These are phyloP conservation scores for Claviceps paspali DNA, from an alignment of 2,329 filamentous ascomycete genomes.

Conservation along the genomic window DNA sequence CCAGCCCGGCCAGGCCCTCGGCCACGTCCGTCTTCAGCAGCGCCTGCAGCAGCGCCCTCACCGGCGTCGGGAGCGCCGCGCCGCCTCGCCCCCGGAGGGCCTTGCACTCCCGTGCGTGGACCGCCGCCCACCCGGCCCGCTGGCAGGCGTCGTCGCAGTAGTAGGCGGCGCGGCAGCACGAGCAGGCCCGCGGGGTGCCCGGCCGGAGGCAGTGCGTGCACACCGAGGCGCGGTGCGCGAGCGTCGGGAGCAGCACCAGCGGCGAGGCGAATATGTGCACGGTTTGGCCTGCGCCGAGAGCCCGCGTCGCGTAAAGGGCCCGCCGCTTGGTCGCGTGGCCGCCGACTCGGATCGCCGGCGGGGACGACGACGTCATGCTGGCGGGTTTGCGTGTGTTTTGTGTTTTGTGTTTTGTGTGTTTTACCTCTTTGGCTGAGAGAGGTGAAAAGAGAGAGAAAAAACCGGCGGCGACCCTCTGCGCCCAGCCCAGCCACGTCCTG, in stretches of 20 bases:
- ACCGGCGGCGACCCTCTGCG: too few species aligned
- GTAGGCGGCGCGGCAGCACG: slow-evolving; percentile 33
- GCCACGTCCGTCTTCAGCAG: slow-evolving; percentile 24
- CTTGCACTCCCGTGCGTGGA: slow-evolving; percentile 41
- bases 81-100: slow-evolving; percentile 19
- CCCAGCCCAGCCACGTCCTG: too few species aligned
- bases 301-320: slow-evolving; percentile 26
- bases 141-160: slow-evolving; percentile 44
- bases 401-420: too few species aligned
- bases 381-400: neutral
- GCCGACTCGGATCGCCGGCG: neutral
- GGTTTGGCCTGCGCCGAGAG: slow-evolving; percentile 28
- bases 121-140: slow-evolving; percentile 33
- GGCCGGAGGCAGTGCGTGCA: slow-evolving; percentile 35
- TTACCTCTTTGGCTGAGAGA: too few species aligned
- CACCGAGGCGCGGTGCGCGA: slow-evolving; percentile 22
- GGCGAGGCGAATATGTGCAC: slow-evolving; percentile 28
- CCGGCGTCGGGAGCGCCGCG: slow-evolving; percentile 33
- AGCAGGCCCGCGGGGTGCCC: slow-evolving; percentile 26
- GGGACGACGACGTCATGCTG: neutral
- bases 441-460: too few species aligned
- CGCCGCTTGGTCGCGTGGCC: slow-evolving; percentile 25
- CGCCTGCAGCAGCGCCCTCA: slow-evolving; percentile 37
- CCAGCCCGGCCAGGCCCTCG: slow-evolving; percentile 23
- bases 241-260: slow-evolving; percentile 32